These are phyloP conservation scores for Suhomyces ambrosiae DNA, from an alignment of 1,139 yeast genomes.

Conservation along the genomic window DNA sequence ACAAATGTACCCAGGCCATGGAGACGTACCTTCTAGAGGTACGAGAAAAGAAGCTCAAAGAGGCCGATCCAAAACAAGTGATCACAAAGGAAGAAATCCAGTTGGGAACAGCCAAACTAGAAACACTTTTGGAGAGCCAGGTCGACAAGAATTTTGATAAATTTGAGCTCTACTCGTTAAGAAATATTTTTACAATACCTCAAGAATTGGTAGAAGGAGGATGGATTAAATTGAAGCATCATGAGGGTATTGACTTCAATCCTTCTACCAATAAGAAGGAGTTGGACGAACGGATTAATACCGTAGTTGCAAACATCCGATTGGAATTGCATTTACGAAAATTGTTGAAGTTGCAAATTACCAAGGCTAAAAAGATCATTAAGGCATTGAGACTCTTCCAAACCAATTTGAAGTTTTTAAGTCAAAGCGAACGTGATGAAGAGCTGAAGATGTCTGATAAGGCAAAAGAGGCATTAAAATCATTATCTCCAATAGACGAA, in stretches of 20 bases:
- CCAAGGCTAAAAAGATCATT: conserved; percentile 40
- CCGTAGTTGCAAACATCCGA: conserved; percentile 45
- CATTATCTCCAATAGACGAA: conserved; percentile 56
- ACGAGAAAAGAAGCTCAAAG: conserved; percentile 19
- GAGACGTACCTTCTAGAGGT: conserved; percentile 60
- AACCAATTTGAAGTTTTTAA: conserved; percentile 32
- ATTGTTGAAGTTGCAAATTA: conserved; percentile 42
- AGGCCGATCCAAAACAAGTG: conserved; percentile 15
- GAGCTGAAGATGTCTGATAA: conserved; percentile 21
- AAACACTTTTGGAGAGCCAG: conserved; percentile 70
- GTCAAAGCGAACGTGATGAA: conserved; percentile 8
- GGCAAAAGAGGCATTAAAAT: conserved; percentile 33
- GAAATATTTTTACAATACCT: conserved; percentile 78
- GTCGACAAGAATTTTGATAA: conserved; percentile 88
- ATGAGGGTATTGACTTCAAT: conserved; percentile 52
- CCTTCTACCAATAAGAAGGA: conserved; percentile 20
- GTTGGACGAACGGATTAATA: conserved; percentile 39
- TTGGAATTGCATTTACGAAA: conserved; percentile 48
- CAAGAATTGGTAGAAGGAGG: conserved; percentile 67
- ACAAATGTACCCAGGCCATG: conserved; percentile 79
- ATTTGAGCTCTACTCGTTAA: conserved; percentile 76
- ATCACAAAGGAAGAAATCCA: conserved; percentile 53
- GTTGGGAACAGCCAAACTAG: conserved; percentile 78
- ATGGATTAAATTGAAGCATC: conserved; percentile 69
- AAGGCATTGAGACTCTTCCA: conserved; percentile 34